A percentile compares a stretch with the other conserved stretches of the same genome.
phyloP scores from a whole-genome alignment of 2,329 filamentous ascomycete genomes.

The Parastagonospora avenae region DNA sequence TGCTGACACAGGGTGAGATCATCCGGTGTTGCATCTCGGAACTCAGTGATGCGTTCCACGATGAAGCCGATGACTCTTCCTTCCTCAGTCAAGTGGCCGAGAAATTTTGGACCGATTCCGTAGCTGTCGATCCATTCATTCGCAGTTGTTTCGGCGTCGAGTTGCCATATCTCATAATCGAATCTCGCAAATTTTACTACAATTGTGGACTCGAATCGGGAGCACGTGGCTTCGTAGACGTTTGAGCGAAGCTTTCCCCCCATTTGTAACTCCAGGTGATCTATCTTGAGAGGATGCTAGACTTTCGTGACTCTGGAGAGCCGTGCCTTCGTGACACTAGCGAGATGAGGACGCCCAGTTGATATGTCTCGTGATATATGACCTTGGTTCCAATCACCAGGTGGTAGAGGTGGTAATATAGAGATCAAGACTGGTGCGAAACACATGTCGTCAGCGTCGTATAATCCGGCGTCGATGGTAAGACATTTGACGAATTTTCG shows the following conservation, averaged over 20 bases:
- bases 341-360: slow-evolving; percentile 34
- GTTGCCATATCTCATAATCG: slow-evolving; percentile 43
- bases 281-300: slow-evolving; percentile 45
- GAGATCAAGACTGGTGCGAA: slow-evolving; percentile 42
- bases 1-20: slow-evolving; percentile 5
- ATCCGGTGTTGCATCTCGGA: slow-evolving; percentile 1
- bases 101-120: slow-evolving; percentile 46
- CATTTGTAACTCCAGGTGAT: slow-evolving; percentile 42
- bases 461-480: slow-evolving; percentile 44
- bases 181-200: slow-evolving; percentile 50
- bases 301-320: slow-evolving; percentile 40
- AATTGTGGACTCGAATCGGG: slow-evolving; percentile 12
- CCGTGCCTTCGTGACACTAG: slow-evolving; percentile 21
- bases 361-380: slow-evolving; percentile 35
- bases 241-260: slow-evolving; percentile 8
- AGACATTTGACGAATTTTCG: slow-evolving; percentile 49
- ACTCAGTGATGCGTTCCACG: slow-evolving; percentile 30
- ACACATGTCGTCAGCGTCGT: slow-evolving; percentile 39
- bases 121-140: slow-evolving; percentile 46
- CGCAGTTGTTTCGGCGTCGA: slow-evolving; percentile 46
- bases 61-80: slow-evolving; percentile 50
- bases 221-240: slow-evolving; percentile 17
- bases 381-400: slow-evolving; percentile 49
- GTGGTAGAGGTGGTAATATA: slow-evolving; percentile 35
- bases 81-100: slow-evolving; percentile 48